Evolutionary conservation across 1,284 basidiomycete species (phyloP), one percentile per base, ranked within the genome.

Genomic region (Cryptococcus maquisensis): DNA sequence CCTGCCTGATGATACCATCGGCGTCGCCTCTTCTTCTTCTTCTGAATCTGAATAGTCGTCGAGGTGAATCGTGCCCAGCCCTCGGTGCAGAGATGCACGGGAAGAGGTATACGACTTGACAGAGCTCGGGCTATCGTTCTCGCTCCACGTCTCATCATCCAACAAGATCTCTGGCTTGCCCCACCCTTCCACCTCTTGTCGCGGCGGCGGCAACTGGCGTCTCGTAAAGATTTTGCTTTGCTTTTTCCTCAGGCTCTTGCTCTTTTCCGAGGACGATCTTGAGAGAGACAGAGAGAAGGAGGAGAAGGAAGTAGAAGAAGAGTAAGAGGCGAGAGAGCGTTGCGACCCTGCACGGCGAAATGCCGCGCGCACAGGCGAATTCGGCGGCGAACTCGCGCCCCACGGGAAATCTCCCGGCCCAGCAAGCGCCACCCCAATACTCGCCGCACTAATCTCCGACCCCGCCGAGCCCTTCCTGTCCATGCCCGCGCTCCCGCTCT

Each of bases 151-250:
- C 20, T 60, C 60, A 46, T 66, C 64, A 45, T 68, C 66, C 46
- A 63, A 55, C 15, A 70, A 58, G 18, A 70, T 59, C 49, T 70
- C 68, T 12, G 68, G 67, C 26, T 62, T 62, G n/a, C 69, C 69
- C 69, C 69, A 71, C 26, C 63, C 67, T 15, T 60, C 57, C 16
- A 66, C 58, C n/a, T 63, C 60, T 24, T 60, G 55, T 9, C 38
- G 59, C n/a, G 65, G 63, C 21, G 35, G 18, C 1, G 65, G 63
- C 44, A 62, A 36, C 5, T 18, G 2, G 24, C 39, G 38, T 5
- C 28, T 28, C 13, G 39, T n/a, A 15, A 40, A 40, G 7, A n/a
- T 40, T 2, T 40, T 40, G 20, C 39, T 40, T 8, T 21, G 9
- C 39, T 21, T 40, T 3, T 40, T 40, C 9, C 39, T 40, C 28